Base-by-base conservation (phyloP, 108 stramenopile species). In the Conticribra guillardii region DNA sequence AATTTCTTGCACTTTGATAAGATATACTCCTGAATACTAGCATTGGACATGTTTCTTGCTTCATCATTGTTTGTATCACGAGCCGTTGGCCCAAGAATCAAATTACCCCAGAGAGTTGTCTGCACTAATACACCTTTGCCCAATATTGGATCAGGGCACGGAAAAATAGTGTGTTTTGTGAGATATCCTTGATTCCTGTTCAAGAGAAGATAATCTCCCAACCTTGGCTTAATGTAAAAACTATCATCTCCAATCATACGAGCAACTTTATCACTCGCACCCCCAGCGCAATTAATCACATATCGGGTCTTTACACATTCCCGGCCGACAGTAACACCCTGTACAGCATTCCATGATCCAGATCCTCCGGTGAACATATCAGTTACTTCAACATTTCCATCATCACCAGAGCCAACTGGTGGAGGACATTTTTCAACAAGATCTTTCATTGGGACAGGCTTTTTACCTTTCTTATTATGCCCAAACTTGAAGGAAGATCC, bases 71-170 rank as follows among this genome's bases (percentile, higher is more conserved):
- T 59, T 51, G 79, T 83, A 63, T 92, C 91, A 15, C 91, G 72
- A 2, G 91, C 91, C 0, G 91, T 92, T 0, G 91, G 91, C 1
- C 91, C 91, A 1, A 92, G 59, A 27, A 92, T 92, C 5, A 92
- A 58, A 51, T 92, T 92, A 1, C 88, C 91, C 91, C 91, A 92
- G 3, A 92, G 71, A 0, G 91, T 92, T 1, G 86, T 86, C 54
- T 92, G 91, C 16, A 92, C 88, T 33, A 92, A 58, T 0, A 92
- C 91, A n/a, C 91, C 91, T 64, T 92, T 92, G 0, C 91, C 91
- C 8, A 89, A 50, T 7, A 87, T 70, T 1, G 91, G 91, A 63
- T 89, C 91, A n/a, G 91, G 91, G 47, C 87, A 88, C 14, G 91
- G 91, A 46, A 92, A 92, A 29, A 92, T 72, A 1, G 91, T 92